Conservation (phyloP, 1,139 yeast species). For the Nakaseomyces nivariensis region DNA sequence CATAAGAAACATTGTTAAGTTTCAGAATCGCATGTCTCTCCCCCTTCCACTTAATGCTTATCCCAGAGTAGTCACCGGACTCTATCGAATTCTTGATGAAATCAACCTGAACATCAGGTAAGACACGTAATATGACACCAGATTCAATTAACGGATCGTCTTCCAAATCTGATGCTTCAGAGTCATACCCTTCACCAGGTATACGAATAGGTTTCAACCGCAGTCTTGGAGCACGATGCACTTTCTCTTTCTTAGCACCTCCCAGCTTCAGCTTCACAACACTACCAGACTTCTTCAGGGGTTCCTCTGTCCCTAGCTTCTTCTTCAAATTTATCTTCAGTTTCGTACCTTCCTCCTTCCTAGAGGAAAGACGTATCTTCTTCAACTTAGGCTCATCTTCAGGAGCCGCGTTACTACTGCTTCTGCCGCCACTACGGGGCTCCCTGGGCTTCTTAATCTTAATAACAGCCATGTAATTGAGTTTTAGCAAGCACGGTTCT, state of each 20-base stretch:
- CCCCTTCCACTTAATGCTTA: slow-evolving; percentile 64
- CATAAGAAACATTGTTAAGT: slow-evolving; percentile 48
- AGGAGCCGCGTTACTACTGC: neutral
- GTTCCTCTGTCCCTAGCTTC: slow-evolving; percentile 9
- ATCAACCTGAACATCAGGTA: slow-evolving; percentile 59
- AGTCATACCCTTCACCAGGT: slow-evolving; percentile 94
- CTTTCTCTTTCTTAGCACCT: slow-evolving; percentile 22
- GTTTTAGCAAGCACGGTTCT: too few species aligned
- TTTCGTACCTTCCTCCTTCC: slow-evolving; percentile 6
- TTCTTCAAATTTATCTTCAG: slow-evolving; percentile 30
- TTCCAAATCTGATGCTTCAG: slow-evolving; percentile 93
- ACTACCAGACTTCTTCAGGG: slow-evolving; percentile 4
- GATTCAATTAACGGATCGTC: slow-evolving; percentile 91
- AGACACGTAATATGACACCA: slow-evolving; percentile 68
- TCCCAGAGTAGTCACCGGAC: slow-evolving; percentile 65
- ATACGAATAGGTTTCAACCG: slow-evolving; percentile 74
- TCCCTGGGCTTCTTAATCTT: slow-evolving; percentile 27
- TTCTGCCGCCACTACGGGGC: slow-evolving; percentile 8
- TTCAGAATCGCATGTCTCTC: slow-evolving; percentile 67
- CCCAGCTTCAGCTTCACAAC: slow-evolving; percentile 25
- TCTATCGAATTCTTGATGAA: slow-evolving; percentile 72
- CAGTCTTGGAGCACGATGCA: slow-evolving; percentile 45
- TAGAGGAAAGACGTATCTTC: slow-evolving; percentile 21
- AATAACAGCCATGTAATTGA: slow-evolving; percentile 20
- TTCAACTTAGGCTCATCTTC: slow-evolving; percentile 18